A percentile compares a stretch with the other conserved stretches of the same genome.
Conservation (phyloP, 2,329 filamentous ascomycete species). For the Fusarium decemcellulare region DNA sequence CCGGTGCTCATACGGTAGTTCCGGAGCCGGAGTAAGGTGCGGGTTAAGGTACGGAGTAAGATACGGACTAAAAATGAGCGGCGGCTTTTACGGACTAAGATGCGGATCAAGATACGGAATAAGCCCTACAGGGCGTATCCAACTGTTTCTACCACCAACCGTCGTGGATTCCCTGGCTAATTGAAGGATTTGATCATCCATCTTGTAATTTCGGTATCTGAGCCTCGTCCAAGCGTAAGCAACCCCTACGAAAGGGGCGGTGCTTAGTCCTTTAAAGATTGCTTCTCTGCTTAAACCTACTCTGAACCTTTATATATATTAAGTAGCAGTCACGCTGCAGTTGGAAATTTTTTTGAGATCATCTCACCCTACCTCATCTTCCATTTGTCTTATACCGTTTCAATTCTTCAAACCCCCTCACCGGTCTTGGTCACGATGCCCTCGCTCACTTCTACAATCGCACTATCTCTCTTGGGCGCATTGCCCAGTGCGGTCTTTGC, state of each 20-base stretch:
- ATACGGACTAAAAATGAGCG: constrained; percentile 1
- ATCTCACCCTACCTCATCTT: not conserved
- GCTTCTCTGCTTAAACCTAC: not conserved
- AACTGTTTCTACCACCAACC: not conserved
- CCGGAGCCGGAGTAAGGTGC: not conserved
- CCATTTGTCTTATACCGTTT: not conserved
- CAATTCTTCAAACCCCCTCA: not conserved
- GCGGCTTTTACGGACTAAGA: not conserved
- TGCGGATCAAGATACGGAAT: constrained; percentile 7
- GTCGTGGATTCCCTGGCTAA: not conserved
- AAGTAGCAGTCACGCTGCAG: not conserved
- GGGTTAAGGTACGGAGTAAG: constrained; percentile 29
- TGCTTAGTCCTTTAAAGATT: no score
- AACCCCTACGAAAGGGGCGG: not conserved
- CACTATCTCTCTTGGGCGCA: not conserved
- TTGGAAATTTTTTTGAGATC: no score
- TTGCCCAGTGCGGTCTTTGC: not conserved
- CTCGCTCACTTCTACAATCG: not conserved
- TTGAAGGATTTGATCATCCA: not conserved
- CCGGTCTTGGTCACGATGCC: constrained; percentile 4
- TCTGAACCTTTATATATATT: constrained; percentile 17
- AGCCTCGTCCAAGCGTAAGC: constrained; percentile 9
- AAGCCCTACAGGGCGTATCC: not conserved
- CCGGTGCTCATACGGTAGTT: not conserved
- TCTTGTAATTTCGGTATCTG: not conserved